A percentile compares a stretch with the other conserved stretches of the same genome.
Conservation (phyloP, 164 flowering plant species). For the Kalanchoe fedtschenkoi region DNA sequence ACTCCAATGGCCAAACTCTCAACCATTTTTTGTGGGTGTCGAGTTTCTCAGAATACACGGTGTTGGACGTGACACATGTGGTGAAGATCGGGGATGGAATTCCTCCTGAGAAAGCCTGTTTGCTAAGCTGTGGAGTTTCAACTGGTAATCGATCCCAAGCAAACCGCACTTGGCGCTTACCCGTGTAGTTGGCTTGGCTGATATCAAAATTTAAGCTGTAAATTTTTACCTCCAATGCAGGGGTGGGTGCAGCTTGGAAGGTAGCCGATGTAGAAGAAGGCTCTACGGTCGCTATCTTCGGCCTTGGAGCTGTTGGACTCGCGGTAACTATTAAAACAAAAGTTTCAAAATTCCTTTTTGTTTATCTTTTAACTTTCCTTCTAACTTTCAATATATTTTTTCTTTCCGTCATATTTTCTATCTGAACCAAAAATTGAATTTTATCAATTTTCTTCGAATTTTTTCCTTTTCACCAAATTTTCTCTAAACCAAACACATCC, state of each 20-base stretch:
- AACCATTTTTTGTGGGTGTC: conserved; percentile 39
- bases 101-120: conserved; percentile 42
- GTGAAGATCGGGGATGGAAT: conserved; percentile 27
- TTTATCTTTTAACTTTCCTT: too few relatives aligned
- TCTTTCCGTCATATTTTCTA: too few relatives aligned
- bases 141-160: conserved; percentile 25
- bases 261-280: conserved; percentile 49
- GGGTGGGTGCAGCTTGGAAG: conserved; percentile 58
- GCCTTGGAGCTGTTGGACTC: conserved; percentile 60
- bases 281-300: conserved; percentile 53
- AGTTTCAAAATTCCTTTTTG: not conserved
- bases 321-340: conserved; percentile 30
- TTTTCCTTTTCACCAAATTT: too few relatives aligned
- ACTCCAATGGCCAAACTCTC: conserved; percentile 24
- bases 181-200: too few relatives aligned
- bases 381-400: too few relatives aligned
- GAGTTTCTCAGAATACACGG: conserved; percentile 54
- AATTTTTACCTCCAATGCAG: conserved; percentile 24
- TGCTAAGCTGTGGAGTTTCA: conserved; percentile 61
- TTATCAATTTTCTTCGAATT: too few relatives aligned
- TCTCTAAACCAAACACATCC: too few relatives aligned
- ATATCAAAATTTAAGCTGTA: too few relatives aligned
- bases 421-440: too few relatives aligned
- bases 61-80: conserved; percentile 37
- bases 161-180: not conserved